These are phyloP conservation scores for Akanthomyces lecanii DNA, from an alignment of 2,329 filamentous ascomycete genomes.

Conservation along the genomic window DNA sequence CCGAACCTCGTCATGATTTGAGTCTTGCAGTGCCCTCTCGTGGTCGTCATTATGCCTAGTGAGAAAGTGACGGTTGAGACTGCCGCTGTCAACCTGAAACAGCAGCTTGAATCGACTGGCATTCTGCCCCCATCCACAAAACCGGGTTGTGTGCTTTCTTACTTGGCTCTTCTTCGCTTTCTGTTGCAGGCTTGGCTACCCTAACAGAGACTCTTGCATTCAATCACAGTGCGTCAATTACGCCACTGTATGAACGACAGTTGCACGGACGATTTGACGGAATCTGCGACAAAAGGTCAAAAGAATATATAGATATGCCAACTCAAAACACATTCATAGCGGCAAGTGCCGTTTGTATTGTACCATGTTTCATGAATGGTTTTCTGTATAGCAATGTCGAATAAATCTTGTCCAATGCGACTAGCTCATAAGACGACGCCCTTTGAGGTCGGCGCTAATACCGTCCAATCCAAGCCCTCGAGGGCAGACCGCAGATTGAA, in stretches of 20 bases:
- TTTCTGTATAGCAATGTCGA: background rate
- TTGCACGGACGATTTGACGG: background rate
- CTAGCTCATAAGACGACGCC: background rate
- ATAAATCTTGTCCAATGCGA: background rate
- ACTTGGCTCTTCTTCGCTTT: background rate
- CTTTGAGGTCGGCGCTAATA: background rate
- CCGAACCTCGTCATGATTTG: background rate
- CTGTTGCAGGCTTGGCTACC: background rate
- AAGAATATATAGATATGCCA: background rate
- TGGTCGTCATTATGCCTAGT: background rate
- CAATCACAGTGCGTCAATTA: background rate
- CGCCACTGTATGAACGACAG: background rate
- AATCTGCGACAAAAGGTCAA: background rate
- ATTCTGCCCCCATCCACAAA: background rate
- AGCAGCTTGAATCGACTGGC: background rate
- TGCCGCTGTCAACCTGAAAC: conserved; percentile 8
- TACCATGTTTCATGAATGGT: background rate
- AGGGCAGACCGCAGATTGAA: background rate
- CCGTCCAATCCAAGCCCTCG: background rate
- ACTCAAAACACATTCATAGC: background rate
- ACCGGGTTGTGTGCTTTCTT: background rate
- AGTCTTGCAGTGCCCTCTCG: background rate
- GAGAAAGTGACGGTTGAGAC: conserved; percentile 1
- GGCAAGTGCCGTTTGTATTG: background rate
- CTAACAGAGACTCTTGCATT: background rate